Evolutionary conservation across 768 basidiomycete species (phyloP).

Genomic region (Lactarius vividus): DNA sequence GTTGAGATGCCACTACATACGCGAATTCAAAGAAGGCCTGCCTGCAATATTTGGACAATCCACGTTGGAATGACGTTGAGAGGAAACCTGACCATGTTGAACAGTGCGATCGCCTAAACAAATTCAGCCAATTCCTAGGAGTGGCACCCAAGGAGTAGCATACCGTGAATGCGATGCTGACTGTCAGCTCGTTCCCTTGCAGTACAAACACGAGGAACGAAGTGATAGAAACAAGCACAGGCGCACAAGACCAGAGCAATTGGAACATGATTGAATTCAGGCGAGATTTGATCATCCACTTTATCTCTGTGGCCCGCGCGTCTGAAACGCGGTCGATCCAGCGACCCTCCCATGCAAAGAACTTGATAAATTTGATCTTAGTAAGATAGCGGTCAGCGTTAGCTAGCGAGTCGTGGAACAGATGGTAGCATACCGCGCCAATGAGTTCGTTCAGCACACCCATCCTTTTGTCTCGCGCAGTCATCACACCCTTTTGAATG

Average conservation of each 20-base stretch:
- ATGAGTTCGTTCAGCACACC: constrained; percentile 76
- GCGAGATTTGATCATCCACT: constrained; percentile 76
- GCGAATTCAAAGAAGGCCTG: constrained; percentile 14
- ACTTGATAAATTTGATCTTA: constrained; percentile 74
- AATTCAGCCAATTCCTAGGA: constrained; percentile 1
- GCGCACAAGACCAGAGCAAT: constrained; percentile 70
- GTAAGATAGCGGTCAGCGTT: not conserved
- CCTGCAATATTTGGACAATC: constrained; percentile 74
- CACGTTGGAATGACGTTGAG: constrained; percentile 78
- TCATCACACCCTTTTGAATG: constrained; percentile 57
- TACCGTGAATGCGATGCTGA: constrained; percentile 82
- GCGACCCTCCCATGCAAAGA: constrained; percentile 77
- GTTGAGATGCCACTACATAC: not conserved
- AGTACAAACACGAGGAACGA: constrained; percentile 75
- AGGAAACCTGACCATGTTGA: constrained; percentile 78
- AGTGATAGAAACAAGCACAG: constrained; percentile 75
- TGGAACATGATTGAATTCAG: constrained; percentile 72
- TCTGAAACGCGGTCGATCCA: constrained; percentile 69
- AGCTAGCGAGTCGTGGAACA: not conserved
- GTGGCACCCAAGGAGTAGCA: constrained; percentile 29
- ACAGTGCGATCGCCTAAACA: constrained; percentile 68
- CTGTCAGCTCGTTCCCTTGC: constrained; percentile 69
- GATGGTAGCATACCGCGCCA: constrained; percentile 46
- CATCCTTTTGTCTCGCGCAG: constrained; percentile 74
- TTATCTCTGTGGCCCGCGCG: constrained; percentile 65